Base-by-base conservation (phyloP, 192 early-diverging fungal genomes). In the Cetraspora pellucida region DNA sequence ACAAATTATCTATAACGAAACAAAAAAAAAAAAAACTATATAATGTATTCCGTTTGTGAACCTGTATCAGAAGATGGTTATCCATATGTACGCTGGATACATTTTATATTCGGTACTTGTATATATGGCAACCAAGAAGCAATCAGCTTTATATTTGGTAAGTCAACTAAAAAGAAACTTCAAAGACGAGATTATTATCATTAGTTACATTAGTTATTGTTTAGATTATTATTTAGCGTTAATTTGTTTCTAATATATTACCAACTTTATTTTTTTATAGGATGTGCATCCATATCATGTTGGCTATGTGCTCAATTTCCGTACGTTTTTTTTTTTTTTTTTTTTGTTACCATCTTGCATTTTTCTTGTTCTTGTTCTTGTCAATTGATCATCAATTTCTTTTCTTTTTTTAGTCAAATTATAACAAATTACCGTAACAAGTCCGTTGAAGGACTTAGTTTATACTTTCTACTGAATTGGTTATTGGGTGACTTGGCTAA, bases 301-400 rank as follows among this genome's bases (percentile, higher is more conserved):
- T 92, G 90, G 91, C 37, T 92, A 31, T 91, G 87, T 81, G 91
- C 91, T 19, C 91, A 92, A 81, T 77, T 91, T 46, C 91, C 90
- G 82, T 91, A 91, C 78, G 84, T 88, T 60, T 59, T 54, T 0
- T n/a, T 46, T 3, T 74, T 13, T 43, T 45, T 43, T 10, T 23
- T 37, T 45, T 50, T 43, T 31, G 23, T 19, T 8, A 30, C 46
- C 31, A 37, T 5, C 5, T 37, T 37, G 1, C 31, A 37, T 5
- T 37, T 37, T 37, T 37, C 31, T 37, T 37, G 31, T 37, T 37
- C 31, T 37, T 37, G 31, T 1, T 37, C 31, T 37, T 1, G 31
- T 37, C 31, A 37, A 37, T 37, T 37, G 31, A 37, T 37, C 31
- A 37, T 37, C 31, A 37, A 37, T 37, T 3, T 37, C 31, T 37